Base-by-base conservation (phyloP, 768 basidiomycete genomes). In the Suillus paluster region DNA sequence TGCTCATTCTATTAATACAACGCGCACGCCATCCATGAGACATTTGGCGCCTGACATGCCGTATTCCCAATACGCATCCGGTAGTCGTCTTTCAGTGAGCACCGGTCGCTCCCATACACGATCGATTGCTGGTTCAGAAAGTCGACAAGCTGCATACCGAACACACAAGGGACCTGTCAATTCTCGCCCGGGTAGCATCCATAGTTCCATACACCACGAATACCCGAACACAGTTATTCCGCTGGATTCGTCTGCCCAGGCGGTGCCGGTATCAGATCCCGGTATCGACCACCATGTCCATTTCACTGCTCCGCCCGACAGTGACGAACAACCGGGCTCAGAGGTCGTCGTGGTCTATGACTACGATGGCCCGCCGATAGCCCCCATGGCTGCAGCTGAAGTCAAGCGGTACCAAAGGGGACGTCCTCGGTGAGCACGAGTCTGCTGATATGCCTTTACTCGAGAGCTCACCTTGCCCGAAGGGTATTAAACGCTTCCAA, bases 321-420 rank as follows among this genome's bases (percentile, higher is more conserved):
- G 1, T 2, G 42, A 61, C 30, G 52, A 34, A 23, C 53, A n/a
- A 27, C 67, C 65, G 5, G 71, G 64, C 38, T 4, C 23, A 1
- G 54, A 57, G 1, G 54, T 56, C 21, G 45, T 48, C 14, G 2
- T 56, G 8, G 27, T 12, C 14, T 8, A n/a, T 34, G 4, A 15
- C 2, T 8, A n/a, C 30, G 4, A 15, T 2, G 58, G 49, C 33
- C 33, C 17, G 34, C 61, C 63, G 33, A 67, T 70, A 48, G 53
- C 2, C 46, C 66, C 70, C 6, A 70, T 68, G 42, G 63, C 68
- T 25, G 46, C 59, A 19, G 14, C 2, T 1, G 61, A 59, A 50
- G 55, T 68, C 23, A 60, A 54, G 17, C 65, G 68, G 21, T 69
- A 69, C 42, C 39, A 63, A 44, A 57, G 30, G 36, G 14, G 45